Evolutionary conservation across 768 basidiomycete genomes (phyloP).

Genomic region (Lentinula aciculospora): DNA sequence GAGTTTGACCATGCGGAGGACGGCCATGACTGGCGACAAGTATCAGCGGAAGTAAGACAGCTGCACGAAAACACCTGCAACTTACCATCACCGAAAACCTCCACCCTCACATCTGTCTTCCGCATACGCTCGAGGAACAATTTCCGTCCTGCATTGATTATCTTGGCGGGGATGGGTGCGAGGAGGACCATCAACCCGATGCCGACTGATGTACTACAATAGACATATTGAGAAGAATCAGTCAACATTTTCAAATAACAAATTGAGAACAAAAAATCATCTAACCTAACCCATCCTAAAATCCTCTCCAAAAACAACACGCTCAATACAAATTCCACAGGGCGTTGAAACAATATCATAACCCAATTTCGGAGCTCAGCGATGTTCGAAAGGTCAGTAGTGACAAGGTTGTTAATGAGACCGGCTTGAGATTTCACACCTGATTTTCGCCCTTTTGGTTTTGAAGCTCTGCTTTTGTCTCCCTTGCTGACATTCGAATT

Average conservation of each 20-base stretch:
- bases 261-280: neutral
- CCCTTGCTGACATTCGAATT: too few relatives aligned
- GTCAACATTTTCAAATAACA: neutral
- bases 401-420: constrained; percentile 54
- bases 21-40: constrained; percentile 27
- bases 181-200: constrained; percentile 32
- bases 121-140: constrained; percentile 32
- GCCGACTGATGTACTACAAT: constrained; percentile 32
- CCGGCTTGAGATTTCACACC: constrained; percentile 28
- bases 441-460: constrained; percentile 15
- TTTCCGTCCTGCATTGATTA: constrained; percentile 27
- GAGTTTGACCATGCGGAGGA: constrained; percentile 43
- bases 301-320: neutral
- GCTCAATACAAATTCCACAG: neutral
- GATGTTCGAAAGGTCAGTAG: constrained; percentile 31
- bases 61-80: too few relatives aligned
- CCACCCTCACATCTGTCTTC: constrained; percentile 38
- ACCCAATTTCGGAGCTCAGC: neutral
- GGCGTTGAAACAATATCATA: neutral
- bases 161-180: constrained; percentile 35
- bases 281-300: neutral
- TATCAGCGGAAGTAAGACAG: constrained; percentile 14
- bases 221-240: neutral
- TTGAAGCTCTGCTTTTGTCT: too few relatives aligned
- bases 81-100: constrained; percentile 38